Evolutionary conservation across 2,329 filamentous ascomycete genomes (phyloP).

Genomic region (Botrytis aclada): DNA sequence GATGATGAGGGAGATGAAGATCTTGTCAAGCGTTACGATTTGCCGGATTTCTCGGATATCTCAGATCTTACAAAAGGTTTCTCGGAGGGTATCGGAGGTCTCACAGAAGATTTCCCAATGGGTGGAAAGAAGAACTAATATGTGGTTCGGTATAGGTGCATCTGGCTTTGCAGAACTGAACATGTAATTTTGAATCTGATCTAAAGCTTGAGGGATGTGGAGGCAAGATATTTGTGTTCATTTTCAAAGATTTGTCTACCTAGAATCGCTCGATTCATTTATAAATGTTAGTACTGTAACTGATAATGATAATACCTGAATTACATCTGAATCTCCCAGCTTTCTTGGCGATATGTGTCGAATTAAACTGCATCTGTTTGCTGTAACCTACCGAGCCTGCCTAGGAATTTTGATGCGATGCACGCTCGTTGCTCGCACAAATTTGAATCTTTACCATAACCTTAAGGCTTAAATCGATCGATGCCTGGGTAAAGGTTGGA

Average conservation of each 20-base stretch:
- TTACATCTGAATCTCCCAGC: neutral
- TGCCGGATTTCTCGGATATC: neutral
- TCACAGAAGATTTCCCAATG: neutral
- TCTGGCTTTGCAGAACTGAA: neutral
- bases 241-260: neutral
- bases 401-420: neutral
- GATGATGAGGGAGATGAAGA: neutral
- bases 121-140: neutral
- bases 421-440: neutral
- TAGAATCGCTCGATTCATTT: too few species aligned
- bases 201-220: too few species aligned
- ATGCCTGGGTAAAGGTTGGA: neutral
- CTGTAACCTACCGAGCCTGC: neutral
- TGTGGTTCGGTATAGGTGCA: neutral
- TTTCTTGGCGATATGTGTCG: neutral
- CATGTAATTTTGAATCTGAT: neutral
- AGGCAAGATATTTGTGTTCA: neutral
- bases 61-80: neutral
- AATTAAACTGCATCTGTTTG: neutral
- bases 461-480: neutral
- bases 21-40: neutral
- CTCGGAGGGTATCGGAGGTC: neutral
- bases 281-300: neutral
- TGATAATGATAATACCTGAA: neutral
- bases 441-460: neutral